These are phyloP conservation scores for Penicillium goetzii DNA, from an alignment of 495 filamentous ascomycete species.

Conservation along the genomic window DNA sequence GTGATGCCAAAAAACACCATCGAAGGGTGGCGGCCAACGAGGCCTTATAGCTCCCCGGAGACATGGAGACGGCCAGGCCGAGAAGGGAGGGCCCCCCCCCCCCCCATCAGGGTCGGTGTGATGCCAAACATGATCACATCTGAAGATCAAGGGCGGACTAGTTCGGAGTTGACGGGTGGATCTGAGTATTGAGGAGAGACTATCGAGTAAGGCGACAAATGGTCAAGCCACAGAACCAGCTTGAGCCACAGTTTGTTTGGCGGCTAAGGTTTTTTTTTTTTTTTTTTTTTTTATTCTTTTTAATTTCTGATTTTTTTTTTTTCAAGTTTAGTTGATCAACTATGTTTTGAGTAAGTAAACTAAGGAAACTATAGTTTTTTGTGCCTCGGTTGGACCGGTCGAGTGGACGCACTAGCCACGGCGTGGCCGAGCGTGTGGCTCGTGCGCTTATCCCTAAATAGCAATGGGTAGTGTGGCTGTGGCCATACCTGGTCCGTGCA, in stretches of 20 bases:
- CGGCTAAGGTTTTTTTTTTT: not conserved
- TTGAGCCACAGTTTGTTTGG: conserved; percentile 27
- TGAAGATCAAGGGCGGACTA: conserved; percentile 42
- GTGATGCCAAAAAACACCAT: not conserved
- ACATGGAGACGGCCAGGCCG: conserved; percentile 28
- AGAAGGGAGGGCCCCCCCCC: conserved; percentile 14
- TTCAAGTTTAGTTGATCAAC: not conserved
- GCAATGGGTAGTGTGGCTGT: conserved; percentile 33
- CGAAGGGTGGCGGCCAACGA: not conserved
- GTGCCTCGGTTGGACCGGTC: not conserved
- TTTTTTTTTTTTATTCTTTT: not conserved
- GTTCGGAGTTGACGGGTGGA: conserved; percentile 32
- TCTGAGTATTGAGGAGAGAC: conserved; percentile 20
- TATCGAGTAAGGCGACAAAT: conserved; percentile 31
- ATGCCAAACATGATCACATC: conserved; percentile 29
- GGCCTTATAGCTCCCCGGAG: conserved; percentile 28
- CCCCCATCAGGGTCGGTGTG: conserved; percentile 16
- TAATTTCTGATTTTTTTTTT: not conserved
- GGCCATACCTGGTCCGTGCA: conserved; percentile 4
- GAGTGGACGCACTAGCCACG: conserved; percentile 25
- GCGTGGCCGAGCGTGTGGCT: conserved; percentile 31
- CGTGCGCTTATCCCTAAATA: conserved; percentile 25
- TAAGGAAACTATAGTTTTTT: not conserved
- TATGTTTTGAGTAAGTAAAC: not conserved
- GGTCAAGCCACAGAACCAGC: conserved; percentile 24